Evolutionary conservation across 2,329 filamentous ascomycete genomes (phyloP).

Genomic region (Aspergillus quadrilineatus): DNA sequence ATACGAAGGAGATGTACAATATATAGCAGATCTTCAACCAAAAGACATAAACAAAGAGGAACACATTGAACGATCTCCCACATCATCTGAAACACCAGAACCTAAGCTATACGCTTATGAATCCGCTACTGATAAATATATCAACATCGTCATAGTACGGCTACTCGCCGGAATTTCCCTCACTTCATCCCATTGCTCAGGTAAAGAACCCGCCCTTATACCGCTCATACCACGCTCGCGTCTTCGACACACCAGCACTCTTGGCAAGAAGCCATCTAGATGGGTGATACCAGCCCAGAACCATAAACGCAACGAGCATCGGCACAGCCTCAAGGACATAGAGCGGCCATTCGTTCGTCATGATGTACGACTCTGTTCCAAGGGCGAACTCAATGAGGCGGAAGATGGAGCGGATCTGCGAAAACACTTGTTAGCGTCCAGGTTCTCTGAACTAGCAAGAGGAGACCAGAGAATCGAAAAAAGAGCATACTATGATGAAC

Average conservation of each 20-base stretch:
- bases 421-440: neutral
- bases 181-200: too few species aligned
- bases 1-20: neutral
- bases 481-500: slow-evolving; percentile 45
- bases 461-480: neutral
- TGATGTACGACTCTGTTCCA: slow-evolving; percentile 52
- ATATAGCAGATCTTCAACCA: neutral
- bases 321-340: slow-evolving; percentile 54
- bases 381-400: slow-evolving; percentile 55
- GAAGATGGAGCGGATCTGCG: slow-evolving; percentile 52
- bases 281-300: slow-evolving; percentile 54
- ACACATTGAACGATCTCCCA: too few species aligned
- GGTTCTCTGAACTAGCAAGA: neutral
- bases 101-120: too few species aligned
- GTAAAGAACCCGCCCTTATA: neutral
- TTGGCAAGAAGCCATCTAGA: slow-evolving; percentile 36
- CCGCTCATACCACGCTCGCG: neutral
- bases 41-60: neutral
- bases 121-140: too few species aligned
- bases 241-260: neutral
- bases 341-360: slow-evolving; percentile 54
- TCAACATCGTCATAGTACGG: too few species aligned
- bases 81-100: too few species aligned
- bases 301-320: slow-evolving; percentile 45
- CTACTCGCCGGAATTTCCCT: too few species aligned